These are phyloP conservation scores for Scedosporium apiospermum DNA, from an alignment of 2,329 filamentous ascomycete genomes.

Conservation along the genomic window DNA sequence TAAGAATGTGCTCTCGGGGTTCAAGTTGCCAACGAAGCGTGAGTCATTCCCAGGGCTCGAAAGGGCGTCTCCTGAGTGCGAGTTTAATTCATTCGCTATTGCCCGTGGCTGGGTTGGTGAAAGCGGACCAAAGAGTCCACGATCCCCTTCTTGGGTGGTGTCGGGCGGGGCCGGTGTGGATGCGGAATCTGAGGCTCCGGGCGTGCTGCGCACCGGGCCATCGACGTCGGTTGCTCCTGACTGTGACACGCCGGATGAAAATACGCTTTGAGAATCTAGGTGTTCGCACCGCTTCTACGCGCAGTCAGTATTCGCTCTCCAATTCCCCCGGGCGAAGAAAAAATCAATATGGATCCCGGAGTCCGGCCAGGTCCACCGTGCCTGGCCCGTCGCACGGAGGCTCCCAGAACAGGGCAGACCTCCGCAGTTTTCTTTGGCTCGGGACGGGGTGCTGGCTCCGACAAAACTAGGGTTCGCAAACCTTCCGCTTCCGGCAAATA, in stretches of 20 bases:
- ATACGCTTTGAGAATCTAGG: not conserved
- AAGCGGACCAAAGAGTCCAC: not conserved
- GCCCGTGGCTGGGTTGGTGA: not conserved
- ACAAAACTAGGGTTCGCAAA: not conserved
- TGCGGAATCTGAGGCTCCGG: not conserved
- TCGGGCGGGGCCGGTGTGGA: too few species aligned
- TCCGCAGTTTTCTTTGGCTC: too few species aligned
- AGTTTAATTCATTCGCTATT: not conserved
- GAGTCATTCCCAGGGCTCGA: slow-evolving; percentile 3
- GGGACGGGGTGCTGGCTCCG: not conserved
- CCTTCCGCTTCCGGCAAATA: slow-evolving; percentile 11
- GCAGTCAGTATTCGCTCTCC: not conserved
- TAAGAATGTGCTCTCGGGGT: slow-evolving; percentile 13
- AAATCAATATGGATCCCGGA: not conserved
- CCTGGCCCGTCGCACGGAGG: too few species aligned
- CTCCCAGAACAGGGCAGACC: too few species aligned
- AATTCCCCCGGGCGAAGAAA: not conserved
- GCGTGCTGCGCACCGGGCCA: not conserved
- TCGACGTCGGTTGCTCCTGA: not conserved
- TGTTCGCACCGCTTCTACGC: slow-evolving; percentile 12
- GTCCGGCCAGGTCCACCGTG: too few species aligned
- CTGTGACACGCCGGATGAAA: not conserved
- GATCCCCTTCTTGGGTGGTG: too few species aligned
- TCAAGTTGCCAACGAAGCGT: slow-evolving; percentile 13
- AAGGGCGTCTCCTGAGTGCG: not conserved